A percentile compares a stretch with the other conserved stretches of the same genome.
phyloP scores from a whole-genome alignment of 805 yeast species.

The Henningerozyma blattae region DNA sequence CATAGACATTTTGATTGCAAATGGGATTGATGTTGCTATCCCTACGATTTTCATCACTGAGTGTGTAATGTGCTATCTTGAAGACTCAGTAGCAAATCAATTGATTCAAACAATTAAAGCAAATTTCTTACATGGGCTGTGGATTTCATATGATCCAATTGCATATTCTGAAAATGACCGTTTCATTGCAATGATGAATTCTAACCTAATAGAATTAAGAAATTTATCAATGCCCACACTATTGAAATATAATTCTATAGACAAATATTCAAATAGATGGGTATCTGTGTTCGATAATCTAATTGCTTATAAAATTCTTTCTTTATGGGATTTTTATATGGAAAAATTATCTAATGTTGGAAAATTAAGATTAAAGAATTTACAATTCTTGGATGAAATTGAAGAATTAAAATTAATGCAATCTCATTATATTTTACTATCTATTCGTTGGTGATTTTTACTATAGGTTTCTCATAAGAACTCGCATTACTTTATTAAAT shows the following conservation, averaged over 20 bases:
- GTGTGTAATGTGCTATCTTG: constrained; percentile 44
- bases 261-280: constrained; percentile 16
- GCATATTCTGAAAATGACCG: constrained; percentile 29
- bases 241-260: constrained; percentile 29
- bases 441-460: constrained; percentile 14
- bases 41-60: constrained; percentile 48
- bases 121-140: constrained; percentile 12
- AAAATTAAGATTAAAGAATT: constrained; percentile 28
- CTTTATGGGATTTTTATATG: constrained; percentile 27
- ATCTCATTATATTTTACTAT: constrained; percentile 38
- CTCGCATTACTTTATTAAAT: too few species aligned
- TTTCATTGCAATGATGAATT: constrained; percentile 45
- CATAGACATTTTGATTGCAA: constrained; percentile 18
- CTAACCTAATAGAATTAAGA: constrained; percentile 36
- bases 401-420: constrained; percentile 43
- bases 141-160: constrained; percentile 47
- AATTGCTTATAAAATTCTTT: too few species aligned
- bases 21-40: constrained; percentile 7
- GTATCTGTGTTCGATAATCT: constrained; percentile 5
- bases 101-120: constrained; percentile 27
- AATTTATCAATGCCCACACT: constrained; percentile 32
- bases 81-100: constrained; percentile 29
- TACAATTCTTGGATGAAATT: constrained; percentile 47
- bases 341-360: constrained; percentile 28
- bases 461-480: too few species aligned